Evolutionary conservation across 768 basidiomycete genomes (phyloP).

Genomic region (Mrakia gelida): DNA sequence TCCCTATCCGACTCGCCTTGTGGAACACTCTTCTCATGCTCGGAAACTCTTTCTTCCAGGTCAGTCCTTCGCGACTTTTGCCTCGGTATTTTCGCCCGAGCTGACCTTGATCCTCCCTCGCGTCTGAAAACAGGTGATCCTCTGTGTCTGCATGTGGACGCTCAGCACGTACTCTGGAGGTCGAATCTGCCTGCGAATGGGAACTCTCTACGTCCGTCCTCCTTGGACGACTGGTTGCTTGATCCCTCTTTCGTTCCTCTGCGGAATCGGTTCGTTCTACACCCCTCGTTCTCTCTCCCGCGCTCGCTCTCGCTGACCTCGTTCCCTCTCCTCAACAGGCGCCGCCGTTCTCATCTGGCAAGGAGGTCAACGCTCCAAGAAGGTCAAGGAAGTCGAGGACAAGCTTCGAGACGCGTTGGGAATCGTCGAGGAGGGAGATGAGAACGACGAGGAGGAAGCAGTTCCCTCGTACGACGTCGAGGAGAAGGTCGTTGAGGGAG

Average conservation of each 20-base stretch:
- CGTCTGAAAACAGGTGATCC: slow-evolving; percentile 57
- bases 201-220: slow-evolving; percentile 30
- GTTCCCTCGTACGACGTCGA: background rate
- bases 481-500: background rate
- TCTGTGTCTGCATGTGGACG: slow-evolving; percentile 78
- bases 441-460: background rate
- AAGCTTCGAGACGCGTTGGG: slow-evolving; percentile 53
- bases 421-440: slow-evolving; percentile 30
- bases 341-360: slow-evolving; percentile 70
- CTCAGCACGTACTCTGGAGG: slow-evolving; percentile 44
- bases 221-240: slow-evolving; percentile 46
- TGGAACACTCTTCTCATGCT: slow-evolving; percentile 31
- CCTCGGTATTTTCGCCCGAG: background rate
- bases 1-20: slow-evolving; percentile 27
- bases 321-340: slow-evolving; percentile 23
- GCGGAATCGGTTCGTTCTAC: slow-evolving; percentile 56
- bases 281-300: background rate
- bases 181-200: slow-evolving; percentile 33
- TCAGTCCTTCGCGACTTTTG: slow-evolving; percentile 35
- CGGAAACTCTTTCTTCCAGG: slow-evolving; percentile 77
- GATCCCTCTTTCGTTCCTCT: slow-evolving; percentile 69
- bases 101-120: slow-evolving; percentile 38
- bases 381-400: slow-evolving; percentile 59
- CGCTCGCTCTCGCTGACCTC: background rate
- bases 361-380: slow-evolving; percentile 65